Evolutionary conservation across 139 green algal genomes (phyloP), one percentile per base, ranked within the genome.

Genomic region (Chlorella sp.): DNA sequence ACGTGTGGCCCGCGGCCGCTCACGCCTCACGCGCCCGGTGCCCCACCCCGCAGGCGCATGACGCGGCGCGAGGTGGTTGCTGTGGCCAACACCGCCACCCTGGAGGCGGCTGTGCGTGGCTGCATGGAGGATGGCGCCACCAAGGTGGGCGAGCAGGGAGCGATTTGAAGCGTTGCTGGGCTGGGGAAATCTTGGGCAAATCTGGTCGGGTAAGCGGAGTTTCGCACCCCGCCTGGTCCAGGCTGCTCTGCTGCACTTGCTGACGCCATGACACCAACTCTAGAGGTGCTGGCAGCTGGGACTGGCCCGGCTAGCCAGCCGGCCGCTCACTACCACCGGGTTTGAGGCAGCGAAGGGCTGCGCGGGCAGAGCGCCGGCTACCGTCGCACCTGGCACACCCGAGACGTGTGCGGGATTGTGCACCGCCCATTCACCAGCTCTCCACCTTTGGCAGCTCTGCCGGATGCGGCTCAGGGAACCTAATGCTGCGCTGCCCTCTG

Each of bases 71-170:
- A 56, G 12, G 12, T 32, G 23, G 15, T 78, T 5, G 28, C 39
- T 34, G 70, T 78, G 26, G 70, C 70, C 26, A 78, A 30, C 70
- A 47, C 70, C 28, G 70, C 70, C 39, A 78, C 70, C 11, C 70
- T 78, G 39, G 70, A 78, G 70, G 13, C 20, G 25, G 70, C 70
- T 28, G 70, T 78, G 70, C 70, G 70, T 4, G 70, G 28, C 39
- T 78, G 70, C 26, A 47, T 78, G 70, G 41, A 36, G 11, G 70
- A 38, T 2, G 70, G 70, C 1, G 70, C 70, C 32, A 44, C 56
- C 26, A 78, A 60, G 70, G 70, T 78, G 38, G 21, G 39, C 9
- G 20, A 36, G 70, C 28, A 55, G 36, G 65, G 15, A 4, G 0
- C 16, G 65, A 34, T 3, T 41, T 44, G 30, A 23, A 44, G 13